Evolutionary conservation across 163 green algal species (phyloP).

Genomic region (Coccomyxa subellipsoidea): DNA sequence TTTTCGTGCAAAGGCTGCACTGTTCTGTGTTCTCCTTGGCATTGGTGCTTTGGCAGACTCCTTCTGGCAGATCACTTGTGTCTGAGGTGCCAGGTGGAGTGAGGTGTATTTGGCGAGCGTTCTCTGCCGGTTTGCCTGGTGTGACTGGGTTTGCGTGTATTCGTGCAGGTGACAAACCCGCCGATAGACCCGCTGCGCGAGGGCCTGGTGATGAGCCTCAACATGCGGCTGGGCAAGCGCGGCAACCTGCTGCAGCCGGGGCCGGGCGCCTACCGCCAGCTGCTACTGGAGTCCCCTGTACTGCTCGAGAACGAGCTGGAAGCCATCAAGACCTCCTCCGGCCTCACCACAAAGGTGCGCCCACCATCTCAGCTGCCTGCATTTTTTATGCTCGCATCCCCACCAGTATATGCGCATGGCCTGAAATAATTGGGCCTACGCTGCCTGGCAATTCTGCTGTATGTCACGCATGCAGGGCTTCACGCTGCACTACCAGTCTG

Average conservation of each 20-base stretch:
- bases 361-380: too few species aligned
- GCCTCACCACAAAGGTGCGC: constrained; percentile 37
- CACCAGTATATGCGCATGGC: not conserved
- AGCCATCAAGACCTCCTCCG: constrained; percentile 58
- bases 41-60: not conserved
- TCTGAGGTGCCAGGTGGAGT: too few species aligned
- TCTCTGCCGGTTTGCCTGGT: too few species aligned
- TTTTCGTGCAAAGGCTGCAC: too few species aligned
- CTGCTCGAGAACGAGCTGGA: constrained; percentile 91
- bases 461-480: constrained; percentile 57
- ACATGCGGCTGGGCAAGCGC: constrained; percentile 89
- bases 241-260: constrained; percentile 94
- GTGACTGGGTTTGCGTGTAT: not conserved
- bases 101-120: too few species aligned
- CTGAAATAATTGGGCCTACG: not conserved
- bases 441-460: not conserved
- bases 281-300: constrained; percentile 85
- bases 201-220: constrained; percentile 97
- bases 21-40: not conserved
- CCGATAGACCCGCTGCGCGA: constrained; percentile 98
- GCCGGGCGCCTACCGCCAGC: constrained; percentile 67
- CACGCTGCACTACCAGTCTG: constrained; percentile 64
- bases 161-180: constrained; percentile 97
- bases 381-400: too few species aligned
- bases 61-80: too few species aligned